Conservation (phyloP, 23 red algal genomes). For the Gracilaria gracilis region DNA sequence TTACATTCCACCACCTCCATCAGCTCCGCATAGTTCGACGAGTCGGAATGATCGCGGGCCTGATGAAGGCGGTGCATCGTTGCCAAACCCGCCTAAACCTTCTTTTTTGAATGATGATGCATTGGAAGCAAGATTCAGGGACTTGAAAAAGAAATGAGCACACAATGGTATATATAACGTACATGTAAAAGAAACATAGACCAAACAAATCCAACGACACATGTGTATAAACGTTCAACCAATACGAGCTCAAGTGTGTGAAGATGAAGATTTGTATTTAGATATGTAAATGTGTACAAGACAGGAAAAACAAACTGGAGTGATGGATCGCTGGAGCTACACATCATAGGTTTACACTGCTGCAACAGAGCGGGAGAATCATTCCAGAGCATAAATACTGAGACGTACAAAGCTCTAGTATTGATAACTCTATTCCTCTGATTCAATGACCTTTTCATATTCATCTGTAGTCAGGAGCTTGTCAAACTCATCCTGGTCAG, state of each 20-base stretch:
- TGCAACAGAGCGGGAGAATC: not conserved
- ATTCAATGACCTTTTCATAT: conserved; percentile 51
- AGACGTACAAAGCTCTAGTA: not conserved
- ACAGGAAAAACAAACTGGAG: not conserved
- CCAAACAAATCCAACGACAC: not conserved
- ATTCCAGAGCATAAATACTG: not conserved
- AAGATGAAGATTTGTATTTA: not conserved
- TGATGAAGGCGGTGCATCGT: conserved; percentile 4
- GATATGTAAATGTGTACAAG: not conserved
- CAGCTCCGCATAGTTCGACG: not conserved
- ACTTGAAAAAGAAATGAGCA: conserved; percentile 15
- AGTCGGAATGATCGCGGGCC: conserved; percentile 3
- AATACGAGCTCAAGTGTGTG: not conserved
- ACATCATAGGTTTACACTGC: not conserved
- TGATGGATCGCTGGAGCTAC: not conserved
- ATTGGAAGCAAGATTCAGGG: conserved; percentile 45
- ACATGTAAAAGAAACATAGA: not conserved
- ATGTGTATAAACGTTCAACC: not conserved
- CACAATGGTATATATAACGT: not conserved
- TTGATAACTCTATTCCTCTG: conserved; percentile 7
- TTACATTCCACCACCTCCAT: conserved; percentile 13
- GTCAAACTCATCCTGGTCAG: conserved; percentile 70
- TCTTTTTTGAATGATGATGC: conserved; percentile 51
- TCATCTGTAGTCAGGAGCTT: conserved; percentile 60
- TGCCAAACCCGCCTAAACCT: not conserved